Evolutionary conservation across 352 stramenopile genomes (phyloP).

Genomic region (Phytophthora kernoviae): DNA sequence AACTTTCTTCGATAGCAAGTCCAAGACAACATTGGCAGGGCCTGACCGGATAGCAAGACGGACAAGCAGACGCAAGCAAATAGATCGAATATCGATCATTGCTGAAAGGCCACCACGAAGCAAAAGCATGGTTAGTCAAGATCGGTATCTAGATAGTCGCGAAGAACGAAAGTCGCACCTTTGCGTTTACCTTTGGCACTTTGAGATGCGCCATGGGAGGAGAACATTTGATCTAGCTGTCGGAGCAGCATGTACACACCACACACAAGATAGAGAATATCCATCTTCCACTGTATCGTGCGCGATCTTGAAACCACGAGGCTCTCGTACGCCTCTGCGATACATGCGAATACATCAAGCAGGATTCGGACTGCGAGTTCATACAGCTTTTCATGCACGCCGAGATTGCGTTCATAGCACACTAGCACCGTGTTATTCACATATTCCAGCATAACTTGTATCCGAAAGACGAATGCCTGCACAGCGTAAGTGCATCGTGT

Average conservation of each 20-base stretch:
- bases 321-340: conserved; percentile 52
- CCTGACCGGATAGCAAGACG: conserved; percentile 49
- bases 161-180: conserved; percentile 13
- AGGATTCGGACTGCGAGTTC: conserved; percentile 55
- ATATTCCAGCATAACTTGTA: conserved; percentile 55
- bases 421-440: conserved; percentile 41
- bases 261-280: conserved; percentile 71
- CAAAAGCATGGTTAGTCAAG: conserved; percentile 1
- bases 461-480: conserved; percentile 56
- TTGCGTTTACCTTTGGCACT: conserved; percentile 40
- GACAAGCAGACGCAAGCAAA: conserved; percentile 58
- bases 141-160: background rate
- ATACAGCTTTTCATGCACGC: conserved; percentile 71
- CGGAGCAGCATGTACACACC: conserved; percentile 56
- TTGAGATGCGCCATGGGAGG: conserved; percentile 21
- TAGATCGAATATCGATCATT: conserved; percentile 48
- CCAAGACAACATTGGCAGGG: conserved; percentile 39
- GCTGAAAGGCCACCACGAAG: conserved; percentile 24
- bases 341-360: conserved; percentile 49
- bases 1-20: conserved; percentile 39
- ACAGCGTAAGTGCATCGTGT: conserved; percentile 61
- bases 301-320: conserved; percentile 53
- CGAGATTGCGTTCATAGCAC: conserved; percentile 56
- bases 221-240: conserved; percentile 61
- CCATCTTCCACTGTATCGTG: conserved; percentile 69